Conservation (phyloP, 176 grass and related monocot species). For the Dactylis glomerata region DNA sequence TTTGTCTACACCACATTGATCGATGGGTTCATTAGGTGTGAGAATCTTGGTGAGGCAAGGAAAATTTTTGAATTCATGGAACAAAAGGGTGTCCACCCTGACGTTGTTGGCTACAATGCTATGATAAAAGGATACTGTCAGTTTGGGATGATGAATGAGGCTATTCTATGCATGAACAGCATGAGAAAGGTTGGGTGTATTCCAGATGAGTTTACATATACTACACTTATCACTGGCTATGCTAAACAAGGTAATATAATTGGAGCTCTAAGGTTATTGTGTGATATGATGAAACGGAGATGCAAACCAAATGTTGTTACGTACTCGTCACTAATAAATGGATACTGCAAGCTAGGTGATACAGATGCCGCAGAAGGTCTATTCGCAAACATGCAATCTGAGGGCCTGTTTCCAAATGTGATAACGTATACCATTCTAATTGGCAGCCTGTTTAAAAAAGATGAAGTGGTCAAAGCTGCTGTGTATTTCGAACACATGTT, state of each 20-base stretch:
- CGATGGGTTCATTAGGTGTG: slow-evolving; percentile 82
- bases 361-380: slow-evolving; percentile 48
- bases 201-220: slow-evolving; percentile 81
- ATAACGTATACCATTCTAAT: slow-evolving; percentile 71
- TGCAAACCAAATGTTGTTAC: slow-evolving; percentile 68
- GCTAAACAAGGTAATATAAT: slow-evolving; percentile 51
- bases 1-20: slow-evolving; percentile 82
- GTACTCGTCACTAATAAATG: slow-evolving; percentile 62
- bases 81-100: slow-evolving; percentile 39
- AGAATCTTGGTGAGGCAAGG: slow-evolving; percentile 56
- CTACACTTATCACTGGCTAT: slow-evolving; percentile 58
- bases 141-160: slow-evolving; percentile 73
- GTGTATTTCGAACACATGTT: slow-evolving; percentile 68
- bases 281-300: slow-evolving; percentile 71
- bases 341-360: slow-evolving; percentile 59
- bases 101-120: slow-evolving; percentile 65
- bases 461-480: slow-evolving; percentile 40
- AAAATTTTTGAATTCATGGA: slow-evolving; percentile 73
- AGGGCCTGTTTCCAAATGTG: slow-evolving; percentile 60
- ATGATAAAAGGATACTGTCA: slow-evolving; percentile 91
- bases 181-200: slow-evolving; percentile 51
- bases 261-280: slow-evolving; percentile 53
- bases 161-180: slow-evolving; percentile 46
- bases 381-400: slow-evolving; percentile 51
- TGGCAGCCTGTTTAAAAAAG: slow-evolving; percentile 58